Evolutionary conservation across 2,329 filamentous ascomycete genomes (phyloP), one percentile per base, ranked within the genome.

Genomic region (Arthrocladium fulminans): DNA sequence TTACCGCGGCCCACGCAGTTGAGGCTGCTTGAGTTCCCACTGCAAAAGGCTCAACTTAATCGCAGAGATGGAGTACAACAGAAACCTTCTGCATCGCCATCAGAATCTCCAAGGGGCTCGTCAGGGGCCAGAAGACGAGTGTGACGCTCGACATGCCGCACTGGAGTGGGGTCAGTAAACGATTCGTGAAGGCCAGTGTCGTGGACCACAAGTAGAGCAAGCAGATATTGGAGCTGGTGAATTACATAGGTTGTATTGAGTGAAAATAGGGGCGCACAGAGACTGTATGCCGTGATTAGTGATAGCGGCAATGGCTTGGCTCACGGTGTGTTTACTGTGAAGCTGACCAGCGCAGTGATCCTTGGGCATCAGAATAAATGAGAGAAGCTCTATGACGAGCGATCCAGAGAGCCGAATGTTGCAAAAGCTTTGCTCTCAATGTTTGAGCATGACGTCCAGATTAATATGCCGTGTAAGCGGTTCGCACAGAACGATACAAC

Each of bases 251-350:
- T 0, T 79, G 73, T 51, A 77, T 79, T 42, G 77, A n/a, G 77
- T 23, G 70, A 69, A 53, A 77, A 79, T 55, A 72, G 74, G 45
- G 74, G 73, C 10, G 65, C 61, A 10, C 67, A 73, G 30, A 70
- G 72, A 56, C 70, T 72, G 2, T 80, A 73, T 51, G 67, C 80
- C 34, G 64, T 76, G 5, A 80, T 75, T 0, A 76, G 77, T 1
- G 76, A 80, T 55, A 76, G 71, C 2, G 76, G 77, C 1, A 75
- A 80, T 51, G 75, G 76, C 0, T 62, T 80, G 8, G 80, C 76
- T 0, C 73, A 79, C 45, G 75, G 73, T 12, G 73, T 77, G 0
- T 55, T 80, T 5, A 75, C 73, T 0, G 72, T 73, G 0, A 64
- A 63, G 32, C 61, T 80, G 45, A 70, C 80, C 37, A 71, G 75